Evolutionary conservation across 192 early-diverging fungal species (phyloP), one percentile per base, ranked within the genome.

Genomic region (Podila clonocystis): DNA sequence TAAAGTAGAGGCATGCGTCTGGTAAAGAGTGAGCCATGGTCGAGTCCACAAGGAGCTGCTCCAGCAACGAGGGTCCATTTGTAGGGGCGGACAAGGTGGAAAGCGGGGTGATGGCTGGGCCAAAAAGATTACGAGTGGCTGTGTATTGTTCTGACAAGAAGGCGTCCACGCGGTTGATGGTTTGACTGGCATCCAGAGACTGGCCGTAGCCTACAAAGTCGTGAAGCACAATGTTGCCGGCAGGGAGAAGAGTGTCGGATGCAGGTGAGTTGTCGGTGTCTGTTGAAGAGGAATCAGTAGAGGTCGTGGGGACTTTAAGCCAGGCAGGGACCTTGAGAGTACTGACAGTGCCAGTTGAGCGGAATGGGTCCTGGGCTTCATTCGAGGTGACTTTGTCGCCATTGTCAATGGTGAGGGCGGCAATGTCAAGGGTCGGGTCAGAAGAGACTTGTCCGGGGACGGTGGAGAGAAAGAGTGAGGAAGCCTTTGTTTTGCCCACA

Each of bases 141-240:
- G 63, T 19, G 49, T 80, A 73, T 31, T 80, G 77, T 29, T 80
- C 77, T 9, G 52, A 59, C 33, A 80, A 61, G n/a, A 73, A 80
- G 28, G 38, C 28, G 13, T 80, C 77, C 1, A 80, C 77, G 33
- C 77, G 67, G 45, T 80, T 62, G 36, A 80, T 80, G 19, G 70
- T 73, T 28, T 65, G 59, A 1, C 62, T 31, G 0, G 77, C 77
- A 55, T 80, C 77, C 59, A 73, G 36, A 5, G 67, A 12, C 38
- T 80, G 70, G n/a, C 77, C 77, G 49, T 80, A 80, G 19, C 77
- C 77, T 33, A 80, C 71, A 80, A 80, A 80, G 66, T 80, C 77
- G 48, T 73, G 70, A 36, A 80, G 7, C 24, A 69, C 77, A 52
- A 80, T 61, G 49, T 80, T 80, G 28, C 73, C 66, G 8, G 77